Base-by-base conservation (phyloP, 768 basidiomycete species). In the Xerocomellus dryophilus region DNA sequence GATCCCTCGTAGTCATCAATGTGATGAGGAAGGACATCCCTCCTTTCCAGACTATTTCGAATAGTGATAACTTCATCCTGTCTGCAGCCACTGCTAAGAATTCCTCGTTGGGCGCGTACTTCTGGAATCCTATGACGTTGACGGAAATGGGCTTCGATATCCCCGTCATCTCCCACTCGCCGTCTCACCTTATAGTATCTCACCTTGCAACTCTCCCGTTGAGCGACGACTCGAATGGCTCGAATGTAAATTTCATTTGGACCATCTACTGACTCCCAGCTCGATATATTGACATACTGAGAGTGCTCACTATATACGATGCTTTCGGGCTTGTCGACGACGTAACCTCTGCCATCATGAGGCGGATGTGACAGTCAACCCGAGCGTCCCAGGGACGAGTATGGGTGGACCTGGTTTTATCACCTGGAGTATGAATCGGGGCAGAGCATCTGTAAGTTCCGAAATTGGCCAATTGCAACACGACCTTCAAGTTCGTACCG, bases 91-190 rank as follows among this genome's bases (percentile, higher is more conserved):
- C 20, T 34, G 18, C 41, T 9, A 27, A 21, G 14, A 11, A 38
- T 20, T n/a, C 35, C 11, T 25, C 38, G 10, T 21, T 50, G 32
- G 56, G 44, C 18, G 1, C 29, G 34, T 59, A 44, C 39, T 36
- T 52, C 51, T 53, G 36, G 55, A 32, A 57, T 32, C 42, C 50
- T 17, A 17, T 21, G 32, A 48, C 40, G 7, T 58, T 51, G 20
- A 18, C 31, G 11, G 43, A 58, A 42, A 0, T 49, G 12, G 32
- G 23, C 44, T n/a, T 31, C 18, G 2, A 5, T 39, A 50, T 50
- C 4, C 38, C 38, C 9, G 9, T 32, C 48, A 32, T 36, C 54
- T 43, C 10, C 38, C 47, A 5, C 47, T 49, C 20, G 35, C 35
- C 14, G 6, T 46, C 11, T 50, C 54, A 5, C 10, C 21, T 7